These are phyloP conservation scores for Suhomyces wounanorum DNA, from an alignment of 1,139 yeast genomes.

Conservation along the genomic window DNA sequence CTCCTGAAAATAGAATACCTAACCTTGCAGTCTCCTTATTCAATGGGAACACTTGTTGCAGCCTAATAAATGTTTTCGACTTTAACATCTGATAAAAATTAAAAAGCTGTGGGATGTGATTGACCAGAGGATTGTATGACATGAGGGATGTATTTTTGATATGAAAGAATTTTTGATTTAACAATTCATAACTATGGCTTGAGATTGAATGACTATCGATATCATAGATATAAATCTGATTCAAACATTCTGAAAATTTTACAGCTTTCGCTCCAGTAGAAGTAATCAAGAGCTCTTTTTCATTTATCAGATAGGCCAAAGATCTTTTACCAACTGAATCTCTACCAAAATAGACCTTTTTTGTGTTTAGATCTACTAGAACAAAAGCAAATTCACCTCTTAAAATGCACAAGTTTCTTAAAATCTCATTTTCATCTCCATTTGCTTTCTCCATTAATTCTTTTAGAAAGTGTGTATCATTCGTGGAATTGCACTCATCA, in stretches of 20 bases:
- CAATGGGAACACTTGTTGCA: constrained; percentile 60
- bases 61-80: constrained; percentile 51
- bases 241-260: constrained; percentile 52
- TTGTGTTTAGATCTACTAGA: constrained; percentile 40
- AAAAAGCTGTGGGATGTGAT: constrained; percentile 3
- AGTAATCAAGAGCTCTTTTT: constrained; percentile 46
- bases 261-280: constrained; percentile 36
- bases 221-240: constrained; percentile 48
- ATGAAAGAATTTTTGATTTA: constrained; percentile 1
- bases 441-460: constrained; percentile 15
- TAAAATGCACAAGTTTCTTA: constrained; percentile 38
- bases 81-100: constrained; percentile 30
- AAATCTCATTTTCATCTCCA: constrained; percentile 29
- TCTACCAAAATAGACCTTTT: constrained; percentile 71
- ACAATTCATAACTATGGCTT: constrained; percentile 5
- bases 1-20: constrained; percentile 87
- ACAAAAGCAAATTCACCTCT: constrained; percentile 84
- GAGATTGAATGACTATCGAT: constrained; percentile 19
- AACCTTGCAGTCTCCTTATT: constrained; percentile 35
- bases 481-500: constrained; percentile 41
- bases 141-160: constrained; percentile 5
- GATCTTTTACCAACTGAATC: constrained; percentile 84
- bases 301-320: constrained; percentile 45
- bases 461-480: constrained; percentile 38
- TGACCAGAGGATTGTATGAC: not conserved